Evolutionary conservation across 2,329 filamentous ascomycete species (phyloP).

Genomic region (Nothophaeocryptopus gaeumannii): DNA sequence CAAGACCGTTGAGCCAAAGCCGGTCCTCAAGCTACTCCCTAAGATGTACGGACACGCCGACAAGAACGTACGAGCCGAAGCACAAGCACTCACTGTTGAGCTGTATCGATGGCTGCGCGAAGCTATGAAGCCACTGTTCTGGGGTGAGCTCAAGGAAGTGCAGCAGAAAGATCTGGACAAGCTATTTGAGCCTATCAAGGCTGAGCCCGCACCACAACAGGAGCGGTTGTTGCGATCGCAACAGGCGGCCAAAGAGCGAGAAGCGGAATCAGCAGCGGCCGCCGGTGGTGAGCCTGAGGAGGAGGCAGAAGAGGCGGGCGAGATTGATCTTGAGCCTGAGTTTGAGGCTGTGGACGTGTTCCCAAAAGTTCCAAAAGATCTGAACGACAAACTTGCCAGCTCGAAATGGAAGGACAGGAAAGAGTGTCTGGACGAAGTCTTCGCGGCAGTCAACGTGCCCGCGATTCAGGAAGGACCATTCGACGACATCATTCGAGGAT

Average conservation of each 20-base stretch:
- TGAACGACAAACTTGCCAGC: constrained; percentile 78
- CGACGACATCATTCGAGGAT: constrained; percentile 73
- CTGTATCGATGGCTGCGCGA: constrained; percentile 96
- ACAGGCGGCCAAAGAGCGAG: constrained; percentile 74
- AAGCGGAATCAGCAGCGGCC: constrained; percentile 33
- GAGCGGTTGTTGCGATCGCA: constrained; percentile 84
- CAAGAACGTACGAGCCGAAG: constrained; percentile 95
- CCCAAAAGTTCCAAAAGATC: constrained; percentile 75
- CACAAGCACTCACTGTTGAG: constrained; percentile 86
- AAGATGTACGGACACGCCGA: constrained; percentile 94
- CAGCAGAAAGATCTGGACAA: constrained; percentile 93
- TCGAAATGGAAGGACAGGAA: constrained; percentile 99
- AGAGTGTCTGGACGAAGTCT: constrained; percentile 82
- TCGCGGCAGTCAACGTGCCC: constrained; percentile 74
- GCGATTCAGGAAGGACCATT: constrained; percentile 90
- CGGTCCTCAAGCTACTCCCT: constrained; percentile 79
- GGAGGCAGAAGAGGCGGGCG: constrained; percentile 55
- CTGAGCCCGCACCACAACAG: constrained; percentile 83
- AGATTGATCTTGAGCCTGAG: constrained; percentile 65
- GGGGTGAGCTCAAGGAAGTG: constrained; percentile 89
- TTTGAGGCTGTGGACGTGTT: constrained; percentile 83
- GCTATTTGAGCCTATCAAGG: constrained; percentile 88
- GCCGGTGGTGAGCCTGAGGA: constrained; percentile 37
- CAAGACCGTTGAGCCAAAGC: constrained; percentile 90
- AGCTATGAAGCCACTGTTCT: constrained; percentile 97